Percentiles rank a stretch among this genome's conserved stretches.
Evolutionary conservation across 1,284 basidiomycete species (phyloP).

Genomic region (Ceratobasidium sp.): DNA sequence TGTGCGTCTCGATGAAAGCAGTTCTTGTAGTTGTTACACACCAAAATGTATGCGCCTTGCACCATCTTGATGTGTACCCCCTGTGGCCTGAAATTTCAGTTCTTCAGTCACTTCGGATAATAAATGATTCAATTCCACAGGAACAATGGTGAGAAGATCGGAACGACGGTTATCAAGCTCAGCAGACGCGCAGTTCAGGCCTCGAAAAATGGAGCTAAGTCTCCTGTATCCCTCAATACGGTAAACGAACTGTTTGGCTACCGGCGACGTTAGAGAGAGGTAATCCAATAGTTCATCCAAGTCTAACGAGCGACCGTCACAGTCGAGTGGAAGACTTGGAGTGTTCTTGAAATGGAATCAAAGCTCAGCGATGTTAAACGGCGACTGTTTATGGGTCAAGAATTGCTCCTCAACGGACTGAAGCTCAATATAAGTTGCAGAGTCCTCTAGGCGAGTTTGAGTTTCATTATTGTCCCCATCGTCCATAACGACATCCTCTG

Average conservation of each 20-base stretch:
- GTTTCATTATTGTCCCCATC: no score
- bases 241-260: neutral
- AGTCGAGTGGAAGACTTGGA: neutral
- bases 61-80: neutral
- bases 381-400: neutral
- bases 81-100: neutral
- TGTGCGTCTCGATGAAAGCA: no score
- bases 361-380: neutral
- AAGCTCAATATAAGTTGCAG: neutral
- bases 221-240: neutral
- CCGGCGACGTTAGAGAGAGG: neutral
- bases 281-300: neutral
- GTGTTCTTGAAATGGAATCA: neutral
- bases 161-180: neutral
- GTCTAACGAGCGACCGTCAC: no score
- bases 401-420: neutral
- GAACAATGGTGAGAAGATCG: neutral
- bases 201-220: neutral
- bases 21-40: no score
- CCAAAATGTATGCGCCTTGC: slow-evolving; percentile 3
- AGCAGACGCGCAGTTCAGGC: neutral
- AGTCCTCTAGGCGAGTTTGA: neutral
- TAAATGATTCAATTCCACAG: neutral
- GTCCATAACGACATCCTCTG: no score
- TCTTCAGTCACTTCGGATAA: neutral